Percentiles rank a stretch among this genome's conserved stretches.
Evolutionary conservation across 257 asterid species (phyloP).

Genomic region (Solanum infundibuliforme): DNA sequence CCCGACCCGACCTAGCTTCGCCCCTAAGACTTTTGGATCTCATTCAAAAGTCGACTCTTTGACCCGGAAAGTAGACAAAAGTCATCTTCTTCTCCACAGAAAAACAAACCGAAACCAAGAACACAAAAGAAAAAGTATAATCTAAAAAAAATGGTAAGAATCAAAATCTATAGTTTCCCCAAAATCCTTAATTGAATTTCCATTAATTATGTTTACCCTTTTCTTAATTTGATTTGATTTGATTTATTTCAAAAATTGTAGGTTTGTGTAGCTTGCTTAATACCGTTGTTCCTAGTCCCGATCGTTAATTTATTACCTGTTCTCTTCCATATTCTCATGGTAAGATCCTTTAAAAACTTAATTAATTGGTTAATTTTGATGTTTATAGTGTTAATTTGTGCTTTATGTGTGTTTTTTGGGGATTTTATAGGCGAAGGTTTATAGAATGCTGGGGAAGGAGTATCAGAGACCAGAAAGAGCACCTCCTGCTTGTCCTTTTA

Average conservation of each 20-base stretch:
- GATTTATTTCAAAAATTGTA: background rate
- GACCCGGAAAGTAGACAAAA: background rate
- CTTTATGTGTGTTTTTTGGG: background rate
- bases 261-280: constrained; percentile 86
- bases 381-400: background rate
- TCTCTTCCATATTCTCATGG: constrained; percentile 76
- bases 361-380: background rate
- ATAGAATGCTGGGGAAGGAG: constrained; percentile 77
- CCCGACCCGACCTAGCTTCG: background rate
- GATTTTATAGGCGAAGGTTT: constrained; percentile 54
- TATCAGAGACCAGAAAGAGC: constrained; percentile 79
- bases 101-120: background rate
- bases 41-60: background rate
- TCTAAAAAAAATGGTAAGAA: background rate
- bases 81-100: background rate
- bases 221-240: background rate
- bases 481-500: constrained; percentile 82
- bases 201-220: background rate
- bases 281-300: constrained; percentile 88
- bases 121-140: background rate
- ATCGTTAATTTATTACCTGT: constrained; percentile 77
- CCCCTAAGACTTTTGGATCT: background rate
- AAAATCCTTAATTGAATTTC: background rate
- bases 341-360: background rate
- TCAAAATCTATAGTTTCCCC: background rate